Evolutionary conservation across 768 basidiomycete genomes (phyloP).

Genomic region (Boletus tomentosulus): DNA sequence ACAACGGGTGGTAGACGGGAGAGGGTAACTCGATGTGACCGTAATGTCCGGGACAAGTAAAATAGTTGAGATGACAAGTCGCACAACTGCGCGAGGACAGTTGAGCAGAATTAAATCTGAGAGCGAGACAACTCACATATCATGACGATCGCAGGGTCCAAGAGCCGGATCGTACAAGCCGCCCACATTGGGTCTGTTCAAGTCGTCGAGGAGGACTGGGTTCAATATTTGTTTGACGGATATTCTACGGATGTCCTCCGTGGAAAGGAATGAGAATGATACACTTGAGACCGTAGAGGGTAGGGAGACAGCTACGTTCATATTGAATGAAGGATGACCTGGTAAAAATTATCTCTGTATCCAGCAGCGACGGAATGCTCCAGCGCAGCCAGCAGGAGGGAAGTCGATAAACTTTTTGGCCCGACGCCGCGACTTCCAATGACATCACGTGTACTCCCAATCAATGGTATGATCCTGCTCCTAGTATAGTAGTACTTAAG

Average conservation of each 20-base stretch:
- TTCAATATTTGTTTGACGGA: constrained; percentile 98
- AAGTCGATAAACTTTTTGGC: constrained; percentile 8
- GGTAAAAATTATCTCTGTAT: background rate
- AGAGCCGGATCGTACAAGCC: constrained; percentile 95
- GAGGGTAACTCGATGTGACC: constrained; percentile 96
- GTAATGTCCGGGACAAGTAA: constrained; percentile 95
- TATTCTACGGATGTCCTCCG: constrained; percentile 85
- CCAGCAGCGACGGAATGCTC: no score
- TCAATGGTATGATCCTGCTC: background rate
- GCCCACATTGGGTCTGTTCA: constrained; percentile 86
- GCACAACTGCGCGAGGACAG: constrained; percentile 59
- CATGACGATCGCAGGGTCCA: constrained; percentile 83
- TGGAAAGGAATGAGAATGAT: constrained; percentile 89
- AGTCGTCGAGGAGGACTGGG: constrained; percentile 86
- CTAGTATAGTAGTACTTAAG: background rate
- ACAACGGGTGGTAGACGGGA: constrained; percentile 94
- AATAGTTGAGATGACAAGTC: constrained; percentile 90
- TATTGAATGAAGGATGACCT: constrained; percentile 24
- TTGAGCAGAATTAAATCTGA: constrained; percentile 3
- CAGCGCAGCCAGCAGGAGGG: no score
- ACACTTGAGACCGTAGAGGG: constrained; percentile 81
- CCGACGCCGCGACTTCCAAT: background rate
- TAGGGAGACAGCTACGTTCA: constrained; percentile 90
- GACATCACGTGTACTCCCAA: background rate
- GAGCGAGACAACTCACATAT: constrained; percentile 64